Evolutionary conservation across 352 stramenopile species (phyloP).

Genomic region (Aphanomyces cochlioides): DNA sequence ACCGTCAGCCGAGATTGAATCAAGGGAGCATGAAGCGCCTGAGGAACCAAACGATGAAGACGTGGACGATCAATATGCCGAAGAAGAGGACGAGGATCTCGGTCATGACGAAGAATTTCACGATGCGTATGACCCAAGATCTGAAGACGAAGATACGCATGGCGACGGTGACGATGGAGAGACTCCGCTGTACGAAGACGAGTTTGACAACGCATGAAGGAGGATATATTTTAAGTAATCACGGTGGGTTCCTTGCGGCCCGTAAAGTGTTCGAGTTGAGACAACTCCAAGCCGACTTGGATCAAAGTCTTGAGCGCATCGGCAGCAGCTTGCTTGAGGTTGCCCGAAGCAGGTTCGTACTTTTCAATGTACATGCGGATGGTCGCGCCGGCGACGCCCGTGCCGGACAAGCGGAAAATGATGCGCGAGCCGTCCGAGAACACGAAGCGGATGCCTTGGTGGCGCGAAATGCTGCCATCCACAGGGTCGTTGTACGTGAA

Average conservation of each 20-base stretch:
- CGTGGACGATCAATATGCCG: too few relatives aligned
- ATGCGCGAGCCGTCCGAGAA: constrained; percentile 94
- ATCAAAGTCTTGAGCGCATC: constrained; percentile 87
- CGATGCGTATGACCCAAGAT: too few relatives aligned
- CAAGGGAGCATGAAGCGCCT: too few relatives aligned
- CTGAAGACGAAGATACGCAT: too few relatives aligned
- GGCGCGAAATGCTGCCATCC: constrained; percentile 92
- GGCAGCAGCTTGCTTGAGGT: constrained; percentile 74
- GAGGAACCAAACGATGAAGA: too few relatives aligned
- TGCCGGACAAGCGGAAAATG: constrained; percentile 98
- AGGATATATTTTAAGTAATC: constrained; percentile 89
- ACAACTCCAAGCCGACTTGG: constrained; percentile 89
- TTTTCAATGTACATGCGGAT: constrained; percentile 99
- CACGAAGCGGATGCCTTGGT: constrained; percentile 96
- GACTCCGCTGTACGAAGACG: too few relatives aligned
- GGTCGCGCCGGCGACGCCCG: constrained; percentile 94
- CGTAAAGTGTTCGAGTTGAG: constrained; percentile 90
- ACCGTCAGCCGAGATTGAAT: too few relatives aligned
- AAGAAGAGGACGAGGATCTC: too few relatives aligned
- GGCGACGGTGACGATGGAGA: too few relatives aligned
- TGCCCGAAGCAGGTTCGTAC: constrained; percentile 90
- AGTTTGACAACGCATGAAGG: too few relatives aligned
- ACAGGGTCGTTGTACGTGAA: constrained; percentile 99
- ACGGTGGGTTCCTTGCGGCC: constrained; percentile 93
- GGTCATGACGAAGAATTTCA: too few relatives aligned